Evolutionary conservation across 495 filamentous ascomycete species (phyloP).

Genomic region (Letharia lupina): DNA sequence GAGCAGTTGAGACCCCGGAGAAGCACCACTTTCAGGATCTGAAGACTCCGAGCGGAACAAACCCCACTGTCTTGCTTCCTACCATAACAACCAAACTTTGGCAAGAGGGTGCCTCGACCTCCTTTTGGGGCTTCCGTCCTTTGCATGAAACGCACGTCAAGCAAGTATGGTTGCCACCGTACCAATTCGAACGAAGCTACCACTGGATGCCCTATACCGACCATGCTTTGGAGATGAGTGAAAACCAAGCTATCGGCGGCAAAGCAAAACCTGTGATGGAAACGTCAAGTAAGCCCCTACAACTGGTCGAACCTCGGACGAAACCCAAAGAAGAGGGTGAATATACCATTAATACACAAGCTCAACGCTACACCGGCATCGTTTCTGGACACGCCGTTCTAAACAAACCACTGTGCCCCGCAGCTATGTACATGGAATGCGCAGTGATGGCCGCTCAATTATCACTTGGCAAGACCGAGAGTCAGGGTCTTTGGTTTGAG

Average conservation of each 20-base stretch:
- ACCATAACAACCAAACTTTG: constrained; percentile 41
- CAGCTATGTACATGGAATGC: constrained; percentile 36
- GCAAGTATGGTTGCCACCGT: constrained; percentile 40
- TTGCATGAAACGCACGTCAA: constrained; percentile 33
- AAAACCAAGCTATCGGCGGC: neutral
- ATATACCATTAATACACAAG: constrained; percentile 6
- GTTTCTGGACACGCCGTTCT: constrained; percentile 33
- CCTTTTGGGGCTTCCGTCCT: constrained; percentile 42
- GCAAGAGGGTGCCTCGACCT: constrained; percentile 33
- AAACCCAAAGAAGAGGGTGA: constrained; percentile 1
- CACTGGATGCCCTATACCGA: constrained; percentile 32
- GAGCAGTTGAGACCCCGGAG: constrained; percentile 25
- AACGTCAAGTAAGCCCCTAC: neutral
- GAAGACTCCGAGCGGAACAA: constrained; percentile 36
- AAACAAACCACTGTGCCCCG: constrained; percentile 32
- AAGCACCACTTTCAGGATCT: constrained; percentile 8
- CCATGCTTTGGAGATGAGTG: constrained; percentile 3
- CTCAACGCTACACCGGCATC: constrained; percentile 3
- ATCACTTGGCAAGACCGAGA: neutral
- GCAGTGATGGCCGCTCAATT: constrained; percentile 12
- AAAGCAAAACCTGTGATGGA: neutral
- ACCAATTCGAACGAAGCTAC: constrained; percentile 41
- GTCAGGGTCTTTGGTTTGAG: constrained; percentile 8
- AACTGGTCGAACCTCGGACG: neutral
- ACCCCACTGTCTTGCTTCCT: constrained; percentile 34